These are phyloP conservation scores for Brassica balearica DNA, from an alignment of 441 rosid genomes.

Conservation along the genomic window DNA sequence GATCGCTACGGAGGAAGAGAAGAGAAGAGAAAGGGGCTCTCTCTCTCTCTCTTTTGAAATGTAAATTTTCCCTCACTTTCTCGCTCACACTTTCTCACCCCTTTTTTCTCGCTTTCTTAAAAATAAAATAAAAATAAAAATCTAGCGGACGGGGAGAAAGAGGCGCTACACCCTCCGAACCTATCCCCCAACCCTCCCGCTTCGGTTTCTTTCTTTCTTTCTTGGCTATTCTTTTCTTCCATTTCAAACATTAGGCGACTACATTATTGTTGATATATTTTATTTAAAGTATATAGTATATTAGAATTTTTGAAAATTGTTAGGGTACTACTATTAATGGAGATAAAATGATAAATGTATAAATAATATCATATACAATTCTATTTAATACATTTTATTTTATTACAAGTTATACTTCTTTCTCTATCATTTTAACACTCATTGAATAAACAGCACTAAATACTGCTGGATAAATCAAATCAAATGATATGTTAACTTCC, in stretches of 20 bases:
- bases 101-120: constrained; percentile 1
- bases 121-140: not conserved
- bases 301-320: not conserved
- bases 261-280: not conserved
- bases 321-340: too few relatives aligned
- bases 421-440: too few relatives aligned
- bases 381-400: too few relatives aligned
- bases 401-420: too few relatives aligned
- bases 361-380: too few relatives aligned
- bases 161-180: constrained; percentile 53
- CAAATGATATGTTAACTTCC: not conserved
- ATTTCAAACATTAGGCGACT: not conserved
- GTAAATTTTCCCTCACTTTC: constrained; percentile 40
- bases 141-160: constrained; percentile 54
- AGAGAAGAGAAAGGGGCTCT: not conserved
- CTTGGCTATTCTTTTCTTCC: not conserved
- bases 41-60: constrained; percentile 25
- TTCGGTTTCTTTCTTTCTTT: not conserved
- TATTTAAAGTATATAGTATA: too few relatives aligned
- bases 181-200: constrained; percentile 75
- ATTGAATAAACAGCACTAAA: not conserved
- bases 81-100: constrained; percentile 14
- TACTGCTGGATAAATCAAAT: not conserved
- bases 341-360: not conserved
- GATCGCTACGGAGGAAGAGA: constrained; percentile 1